Evolutionary conservation across 2,329 filamentous ascomycete species (phyloP).

Genomic region (Chaetothyriales sp.): DNA sequence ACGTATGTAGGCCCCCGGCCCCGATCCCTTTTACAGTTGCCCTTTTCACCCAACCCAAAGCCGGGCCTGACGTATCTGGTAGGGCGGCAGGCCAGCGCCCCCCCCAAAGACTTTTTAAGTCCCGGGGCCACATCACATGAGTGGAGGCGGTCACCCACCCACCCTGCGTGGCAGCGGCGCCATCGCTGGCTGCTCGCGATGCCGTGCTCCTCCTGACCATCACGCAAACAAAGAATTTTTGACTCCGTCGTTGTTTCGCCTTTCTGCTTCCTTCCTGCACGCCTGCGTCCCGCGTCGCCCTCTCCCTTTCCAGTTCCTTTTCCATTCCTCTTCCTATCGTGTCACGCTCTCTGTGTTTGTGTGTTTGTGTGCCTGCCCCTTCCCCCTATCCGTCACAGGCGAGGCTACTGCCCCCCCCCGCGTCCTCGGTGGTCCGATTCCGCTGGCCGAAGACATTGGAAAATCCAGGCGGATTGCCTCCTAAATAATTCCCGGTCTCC

Average conservation of each 20-base stretch:
- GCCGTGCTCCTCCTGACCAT: neutral
- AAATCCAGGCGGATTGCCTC: neutral
- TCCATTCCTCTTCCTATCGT: neutral
- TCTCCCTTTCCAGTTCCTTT: neutral
- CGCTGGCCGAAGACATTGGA: neutral
- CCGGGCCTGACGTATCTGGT: neutral
- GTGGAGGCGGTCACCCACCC: neutral
- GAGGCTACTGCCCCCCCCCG: neutral
- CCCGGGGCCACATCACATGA: neutral
- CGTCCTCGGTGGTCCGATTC: neutral
- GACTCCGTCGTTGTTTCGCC: neutral
- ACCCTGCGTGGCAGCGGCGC: neutral
- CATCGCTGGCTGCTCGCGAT: neutral
- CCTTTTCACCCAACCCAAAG: neutral
- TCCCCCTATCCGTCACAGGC: neutral
- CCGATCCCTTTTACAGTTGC: neutral
- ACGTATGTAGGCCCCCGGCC: too few species aligned
- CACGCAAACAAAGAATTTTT: neutral
- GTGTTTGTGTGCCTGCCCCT: neutral
- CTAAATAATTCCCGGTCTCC: neutral
- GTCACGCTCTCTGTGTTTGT: neutral
- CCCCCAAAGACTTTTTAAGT: neutral
- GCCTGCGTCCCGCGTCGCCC: neutral
- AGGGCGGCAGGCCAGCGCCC: neutral
- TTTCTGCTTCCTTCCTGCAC: neutral